Evolutionary conservation across 164 flowering plant species (phyloP).

Genomic region (Buxus sempervirens): DNA sequence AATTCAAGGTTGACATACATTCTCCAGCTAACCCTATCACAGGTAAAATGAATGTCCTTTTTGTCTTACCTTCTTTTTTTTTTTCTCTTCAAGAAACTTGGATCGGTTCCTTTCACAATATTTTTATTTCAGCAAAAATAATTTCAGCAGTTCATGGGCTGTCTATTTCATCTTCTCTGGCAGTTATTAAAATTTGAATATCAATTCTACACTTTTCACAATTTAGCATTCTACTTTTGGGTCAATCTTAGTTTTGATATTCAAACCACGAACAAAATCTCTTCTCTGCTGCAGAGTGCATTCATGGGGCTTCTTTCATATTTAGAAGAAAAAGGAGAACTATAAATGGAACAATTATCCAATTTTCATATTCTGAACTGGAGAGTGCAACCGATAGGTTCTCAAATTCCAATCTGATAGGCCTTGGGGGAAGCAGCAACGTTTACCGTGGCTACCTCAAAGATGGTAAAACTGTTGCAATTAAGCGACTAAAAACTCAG

Average conservation of each 20-base stretch:
- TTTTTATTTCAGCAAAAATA: neutral
- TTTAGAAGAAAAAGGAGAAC: slow-evolving; percentile 40
- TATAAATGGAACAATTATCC: slow-evolving; percentile 50
- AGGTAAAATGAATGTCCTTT: slow-evolving; percentile 40
- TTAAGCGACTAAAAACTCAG: slow-evolving; percentile 65
- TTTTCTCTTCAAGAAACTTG: neutral
- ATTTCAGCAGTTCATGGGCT: neutral
- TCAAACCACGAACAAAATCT: neutral
- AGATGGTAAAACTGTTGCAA: slow-evolving; percentile 71
- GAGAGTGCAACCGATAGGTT: slow-evolving; percentile 78
- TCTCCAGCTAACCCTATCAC: slow-evolving; percentile 36
- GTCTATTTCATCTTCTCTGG: neutral
- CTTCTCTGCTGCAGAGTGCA: slow-evolving; percentile 53
- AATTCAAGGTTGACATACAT: slow-evolving; percentile 25
- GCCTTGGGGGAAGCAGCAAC: slow-evolving; percentile 89
- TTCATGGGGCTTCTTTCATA: slow-evolving; percentile 39
- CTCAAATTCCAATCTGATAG: slow-evolving; percentile 62
- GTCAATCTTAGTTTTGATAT: neutral
- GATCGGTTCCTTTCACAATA: neutral
- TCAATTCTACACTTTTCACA: neutral
- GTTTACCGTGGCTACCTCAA: slow-evolving; percentile 77
- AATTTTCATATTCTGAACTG: slow-evolving; percentile 72
- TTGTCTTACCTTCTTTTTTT: neutral
- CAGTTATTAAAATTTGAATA: neutral
- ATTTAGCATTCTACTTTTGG: neutral